Evolutionary conservation across 2,329 filamentous ascomycete species (phyloP), one percentile per base, ranked within the genome.

Genomic region (Exophiala aquamarina): DNA sequence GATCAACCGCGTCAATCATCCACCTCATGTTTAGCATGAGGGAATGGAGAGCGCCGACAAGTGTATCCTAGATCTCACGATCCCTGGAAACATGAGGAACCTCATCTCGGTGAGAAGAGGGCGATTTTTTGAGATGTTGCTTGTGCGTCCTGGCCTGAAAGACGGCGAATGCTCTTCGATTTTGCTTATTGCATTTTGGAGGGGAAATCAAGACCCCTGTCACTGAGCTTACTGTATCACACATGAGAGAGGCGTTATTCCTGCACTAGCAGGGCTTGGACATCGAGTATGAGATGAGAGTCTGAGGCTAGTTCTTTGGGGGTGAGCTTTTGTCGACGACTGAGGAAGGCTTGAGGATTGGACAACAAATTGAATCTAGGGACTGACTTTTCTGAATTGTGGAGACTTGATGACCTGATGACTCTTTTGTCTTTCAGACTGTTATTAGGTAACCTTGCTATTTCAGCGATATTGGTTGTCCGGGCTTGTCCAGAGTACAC

Each of bases 41-140:
- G 67, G 70, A 75, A 64, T 62, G 52, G 63, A 76, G 77, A 80
- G 73, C 80, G 77, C 78, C 72, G 77, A 77, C 67, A 64, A 58
- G 55, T 50, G 53, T 48, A 32, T 59, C 60, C 58, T 56, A 48
- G 55, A 57, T 59, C 45, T 52, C 59, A 47, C 50, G 42, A 46
- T 50, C 45, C 56, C 57, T 57, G 60, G 41, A 59, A 58, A 55
- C 58, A 58, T 58, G 57, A 55, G 56, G 57, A 52, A 47, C 60
- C 64, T 63, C 66, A 64, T 62, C 52, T 58, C 57, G 31, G 61
- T 58, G 65, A 69, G 72, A 72, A 63, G 67, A 69, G 76, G 80
- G 81, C 88, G 89, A 82, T 82, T 95, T 96, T 96, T 95, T 78
- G 76, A 78, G 89, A 94, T 84, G 89, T 91, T 71, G 82, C 95